Conservation (phyloP, 2,329 filamentous ascomycete species). For the Rhinocladiella mackenziei region DNA sequence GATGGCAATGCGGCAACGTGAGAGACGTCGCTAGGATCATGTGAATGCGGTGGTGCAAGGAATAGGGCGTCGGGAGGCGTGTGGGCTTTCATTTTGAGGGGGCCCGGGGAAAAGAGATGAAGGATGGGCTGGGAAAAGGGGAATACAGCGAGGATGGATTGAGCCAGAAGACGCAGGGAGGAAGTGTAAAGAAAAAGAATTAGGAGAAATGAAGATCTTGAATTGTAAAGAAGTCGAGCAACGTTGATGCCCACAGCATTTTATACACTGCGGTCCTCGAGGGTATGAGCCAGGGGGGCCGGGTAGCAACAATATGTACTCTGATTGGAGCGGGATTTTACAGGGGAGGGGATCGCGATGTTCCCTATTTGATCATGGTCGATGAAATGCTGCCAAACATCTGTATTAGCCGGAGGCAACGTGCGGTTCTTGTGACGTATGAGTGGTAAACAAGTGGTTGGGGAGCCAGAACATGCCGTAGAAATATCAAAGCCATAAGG, state of each 20-base stretch:
- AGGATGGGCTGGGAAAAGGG: neutral
- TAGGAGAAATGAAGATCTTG: neutral
- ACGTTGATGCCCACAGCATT: neutral
- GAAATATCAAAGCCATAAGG: neutral
- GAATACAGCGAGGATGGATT: no score
- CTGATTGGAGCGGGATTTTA: constrained; percentile 12
- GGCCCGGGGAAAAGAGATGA: neutral
- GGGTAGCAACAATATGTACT: neutral
- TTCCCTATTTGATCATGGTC: neutral
- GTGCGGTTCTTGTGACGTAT: constrained; percentile 1
- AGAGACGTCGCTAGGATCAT: constrained; percentile 23
- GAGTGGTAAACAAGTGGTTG: neutral
- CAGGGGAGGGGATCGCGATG: neutral
- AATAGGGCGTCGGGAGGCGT: constrained; percentile 18
- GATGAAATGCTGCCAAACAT: neutral
- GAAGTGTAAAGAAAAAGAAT: neutral
- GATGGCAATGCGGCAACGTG: constrained; percentile 22
- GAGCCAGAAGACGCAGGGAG: neutral
- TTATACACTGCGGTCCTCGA: constrained; percentile 1
- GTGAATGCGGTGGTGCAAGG: constrained; percentile 24
- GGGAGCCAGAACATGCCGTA: neutral
- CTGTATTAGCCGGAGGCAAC: neutral
- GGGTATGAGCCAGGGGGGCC: neutral
- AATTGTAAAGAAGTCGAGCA: neutral
- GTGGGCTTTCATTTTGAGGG: constrained; percentile 11